Evolutionary conservation across 176 grass and related monocot species (phyloP), one percentile per base, ranked within the genome.

Genomic region (Paspalum notatum): DNA sequence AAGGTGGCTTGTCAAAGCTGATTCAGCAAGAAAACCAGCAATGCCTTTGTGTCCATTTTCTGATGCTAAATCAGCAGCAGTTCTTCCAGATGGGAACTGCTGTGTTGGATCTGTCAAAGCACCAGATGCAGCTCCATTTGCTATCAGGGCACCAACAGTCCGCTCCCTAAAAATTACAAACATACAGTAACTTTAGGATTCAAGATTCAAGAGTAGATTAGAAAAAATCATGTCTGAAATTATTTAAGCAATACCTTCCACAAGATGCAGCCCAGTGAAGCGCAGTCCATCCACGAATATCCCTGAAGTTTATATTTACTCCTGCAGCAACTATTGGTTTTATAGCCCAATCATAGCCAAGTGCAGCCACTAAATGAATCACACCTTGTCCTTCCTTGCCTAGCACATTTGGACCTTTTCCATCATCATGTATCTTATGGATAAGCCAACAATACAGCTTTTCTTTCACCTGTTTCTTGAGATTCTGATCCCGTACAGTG

Each of bases 251-350:
- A 86, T 84, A 99, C 97, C 97, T 95, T 78, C 97, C 93, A 77
- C 87, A 90, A 48, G 76, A 91, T 80, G 97, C 97, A 66, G 97
- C 97, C 97, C 97, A 99, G 64, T 99, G 97, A 90, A 99, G 97
- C 0, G 97, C 97, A 77, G 97, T 99, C 97, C 97, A 99, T 56
- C 97, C 97, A 85, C 72, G 93, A 68, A 83, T 75, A 91, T 99
- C 97, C 86, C 97, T 93, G 68, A 96, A 99, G 77, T 99, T 99
- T 26, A 99, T 87, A 85, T 86, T 91, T 59, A 99, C 97, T 74
- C 97, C 97, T 55, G 91, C 91, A 71, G 82, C 59, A 75, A 91
- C 77, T 71, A 87, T 93, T 90, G 97, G 97, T 56, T 80, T 96
- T 74, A 99, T 85, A 61, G 97, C 97, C 97, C 97, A 99, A 80